Percentiles rank a stretch among this genome's conserved stretches.
These are phyloP conservation scores for Penicillium fimorum DNA, from an alignment of 495 filamentous ascomycete genomes.

Conservation along the genomic window DNA sequence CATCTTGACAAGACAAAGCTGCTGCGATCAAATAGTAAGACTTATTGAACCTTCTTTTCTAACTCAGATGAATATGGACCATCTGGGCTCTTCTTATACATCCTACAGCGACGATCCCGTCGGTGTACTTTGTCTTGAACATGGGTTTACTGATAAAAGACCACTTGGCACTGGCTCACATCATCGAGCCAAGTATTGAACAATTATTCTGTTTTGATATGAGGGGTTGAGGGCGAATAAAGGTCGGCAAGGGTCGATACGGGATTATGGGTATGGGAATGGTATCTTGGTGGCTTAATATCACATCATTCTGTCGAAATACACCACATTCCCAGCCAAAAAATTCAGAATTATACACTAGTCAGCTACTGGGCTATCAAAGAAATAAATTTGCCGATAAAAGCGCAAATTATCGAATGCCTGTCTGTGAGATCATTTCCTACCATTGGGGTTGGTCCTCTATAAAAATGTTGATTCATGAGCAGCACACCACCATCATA, in stretches of 20 bases:
- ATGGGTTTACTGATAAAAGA: not conserved
- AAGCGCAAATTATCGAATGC: not conserved
- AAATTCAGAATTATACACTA: not conserved
- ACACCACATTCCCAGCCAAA: not conserved
- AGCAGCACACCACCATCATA: not conserved
- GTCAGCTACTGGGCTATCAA: not conserved
- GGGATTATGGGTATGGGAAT: not conserved
- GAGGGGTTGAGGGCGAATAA: not conserved
- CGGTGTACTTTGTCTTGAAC: not conserved
- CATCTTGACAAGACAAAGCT: not conserved
- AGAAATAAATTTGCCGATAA: not conserved
- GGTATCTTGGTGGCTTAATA: conserved; percentile 7
- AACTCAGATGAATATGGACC: not conserved
- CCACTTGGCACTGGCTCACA: not conserved
- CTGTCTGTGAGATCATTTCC: not conserved
- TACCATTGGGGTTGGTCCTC: not conserved
- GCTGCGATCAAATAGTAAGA: not conserved
- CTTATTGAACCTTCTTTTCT: not conserved
- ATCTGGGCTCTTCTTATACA: not conserved
- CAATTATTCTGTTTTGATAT: not conserved
- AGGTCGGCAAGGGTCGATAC: not conserved
- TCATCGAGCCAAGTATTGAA: conserved; percentile 4
- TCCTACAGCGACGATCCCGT: not conserved
- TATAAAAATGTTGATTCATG: not conserved
- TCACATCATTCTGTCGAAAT: conserved; percentile 11